These are phyloP conservation scores for Barbarea vulgaris DNA, from an alignment of 345 rosid genomes.

Conservation along the genomic window DNA sequence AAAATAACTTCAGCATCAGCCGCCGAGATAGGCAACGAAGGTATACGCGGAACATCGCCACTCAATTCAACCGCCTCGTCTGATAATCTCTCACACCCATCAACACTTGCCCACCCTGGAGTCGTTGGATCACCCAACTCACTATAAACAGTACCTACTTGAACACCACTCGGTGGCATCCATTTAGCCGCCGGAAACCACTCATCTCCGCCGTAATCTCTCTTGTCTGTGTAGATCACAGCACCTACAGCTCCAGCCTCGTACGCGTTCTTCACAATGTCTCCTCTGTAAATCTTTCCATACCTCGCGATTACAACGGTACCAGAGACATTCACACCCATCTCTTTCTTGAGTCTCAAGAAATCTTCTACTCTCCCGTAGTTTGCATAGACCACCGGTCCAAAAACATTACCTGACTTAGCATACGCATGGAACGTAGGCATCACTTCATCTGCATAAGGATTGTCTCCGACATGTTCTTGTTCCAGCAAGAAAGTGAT, in stretches of 20 bases:
- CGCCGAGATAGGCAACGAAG: slow-evolving; percentile 75
- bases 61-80: slow-evolving; percentile 56
- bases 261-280: slow-evolving; percentile 63
- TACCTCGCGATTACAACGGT: slow-evolving; percentile 62
- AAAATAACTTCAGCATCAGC: slow-evolving; percentile 70
- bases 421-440: slow-evolving; percentile 83
- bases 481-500: slow-evolving; percentile 51
- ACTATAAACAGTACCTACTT: slow-evolving; percentile 69
- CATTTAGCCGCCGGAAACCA: slow-evolving; percentile 68
- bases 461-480: slow-evolving; percentile 61
- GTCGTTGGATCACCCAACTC: slow-evolving; percentile 78
- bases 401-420: slow-evolving; percentile 64
- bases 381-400: slow-evolving; percentile 69
- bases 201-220: slow-evolving; percentile 55
- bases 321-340: slow-evolving; percentile 55
- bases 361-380: slow-evolving; percentile 75
- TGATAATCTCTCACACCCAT: slow-evolving; percentile 71
- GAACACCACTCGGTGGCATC: slow-evolving; percentile 92
- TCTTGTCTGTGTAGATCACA: slow-evolving; percentile 65
- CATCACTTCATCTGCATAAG: slow-evolving; percentile 63
- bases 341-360: slow-evolving; percentile 46
- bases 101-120: slow-evolving; percentile 80
- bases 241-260: slow-evolving; percentile 73
- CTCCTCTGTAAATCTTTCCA: slow-evolving; percentile 76
- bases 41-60: slow-evolving; percentile 63